phyloP scores from a whole-genome alignment of 2,329 filamentous ascomycete genomes.

The Ascochyta pisi region DNA sequence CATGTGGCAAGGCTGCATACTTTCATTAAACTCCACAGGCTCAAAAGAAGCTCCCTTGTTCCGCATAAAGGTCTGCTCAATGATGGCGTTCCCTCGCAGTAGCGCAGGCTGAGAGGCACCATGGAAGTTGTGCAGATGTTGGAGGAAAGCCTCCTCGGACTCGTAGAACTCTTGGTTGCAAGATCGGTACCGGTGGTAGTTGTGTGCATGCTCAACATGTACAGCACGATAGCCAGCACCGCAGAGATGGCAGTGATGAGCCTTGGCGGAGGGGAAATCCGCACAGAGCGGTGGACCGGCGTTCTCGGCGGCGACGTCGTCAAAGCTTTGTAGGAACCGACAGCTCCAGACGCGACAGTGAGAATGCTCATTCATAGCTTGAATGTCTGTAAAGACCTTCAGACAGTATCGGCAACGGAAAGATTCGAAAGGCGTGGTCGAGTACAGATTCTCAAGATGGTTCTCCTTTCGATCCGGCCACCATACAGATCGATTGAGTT shows the following conservation, averaged over 20 bases:
- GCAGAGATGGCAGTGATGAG: constrained; percentile 47
- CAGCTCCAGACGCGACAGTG: constrained; percentile 47
- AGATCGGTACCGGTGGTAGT: constrained; percentile 42
- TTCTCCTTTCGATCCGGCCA: constrained; percentile 43
- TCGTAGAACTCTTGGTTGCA: constrained; percentile 46
- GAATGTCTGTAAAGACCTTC: constrained; percentile 41
- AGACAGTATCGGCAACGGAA: constrained; percentile 45
- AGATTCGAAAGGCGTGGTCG: constrained; percentile 36
- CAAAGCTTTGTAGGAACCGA: constrained; percentile 43
- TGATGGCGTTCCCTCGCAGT: constrained; percentile 34
- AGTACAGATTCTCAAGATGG: constrained; percentile 43
- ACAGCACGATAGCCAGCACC: constrained; percentile 42
- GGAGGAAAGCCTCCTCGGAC: constrained; percentile 43
- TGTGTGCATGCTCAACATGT: constrained; percentile 44
- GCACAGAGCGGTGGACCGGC: constrained; percentile 40
- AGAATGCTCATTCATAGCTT: constrained; percentile 42
- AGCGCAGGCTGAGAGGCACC: constrained; percentile 36
- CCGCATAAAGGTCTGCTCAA: constrained; percentile 46
- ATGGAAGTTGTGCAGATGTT: constrained; percentile 45
- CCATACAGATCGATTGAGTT: constrained; percentile 40
- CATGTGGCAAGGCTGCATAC: constrained; percentile 39
- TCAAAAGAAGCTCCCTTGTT: constrained; percentile 47
- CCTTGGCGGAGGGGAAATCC: constrained; percentile 44
- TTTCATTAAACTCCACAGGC: constrained; percentile 44
- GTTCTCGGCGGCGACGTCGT: constrained; percentile 44